Base-by-base conservation (phyloP, 2,329 filamentous ascomycete species). In the Myriangium duriaei region DNA sequence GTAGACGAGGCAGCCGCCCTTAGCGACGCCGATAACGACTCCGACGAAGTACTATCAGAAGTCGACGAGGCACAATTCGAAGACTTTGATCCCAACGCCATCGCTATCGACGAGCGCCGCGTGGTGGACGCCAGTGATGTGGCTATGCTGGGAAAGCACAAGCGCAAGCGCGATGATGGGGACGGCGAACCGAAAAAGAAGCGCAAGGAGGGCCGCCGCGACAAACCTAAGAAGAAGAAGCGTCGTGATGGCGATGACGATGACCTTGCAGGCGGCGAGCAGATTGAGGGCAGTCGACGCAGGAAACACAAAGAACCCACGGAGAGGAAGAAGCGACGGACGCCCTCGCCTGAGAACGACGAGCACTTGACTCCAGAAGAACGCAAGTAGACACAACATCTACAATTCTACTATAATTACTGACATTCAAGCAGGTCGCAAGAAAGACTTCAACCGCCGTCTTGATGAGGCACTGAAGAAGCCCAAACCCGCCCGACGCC, bases 401-500 rank as follows among this genome's bases (percentile, higher is more conserved):
- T 12, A 16, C 24, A 11, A 18, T 40, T 21, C 13, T 32, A n/a
- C n/a, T n/a, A n/a, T n/a, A n/a, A n/a, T n/a, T n/a, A 11, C 42
- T 49, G 43, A 43, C 28, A 10, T 12, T 13, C 29, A 41, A 40
- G 31, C 48, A 76, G 72, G 69, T 50, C 76, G 87, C 49, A 78
- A 81, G 50, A 72, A 83, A 48, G 87, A 85, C 13, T 76, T 98
- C 37, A 84, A 94, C 52, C 74, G 79, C 48, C 81, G 83, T 40
- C 84, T 96, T 64, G 84, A 94, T 57, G 82, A 82, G 40, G 86
- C 87, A 1, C 68, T 93, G 50, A 92, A 92, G 65, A 83, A 82
- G 49, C 77, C 81, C 39, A 84, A 83, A 51, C 71, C 78, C 45
- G 71, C 80, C 49, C 74, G 73, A 46, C 88, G 84, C 68, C 84